Evolutionary conservation across 179 eudicot genomes (phyloP), one percentile per base, ranked within the genome.

Genomic region (Carnegiea gigantea): DNA sequence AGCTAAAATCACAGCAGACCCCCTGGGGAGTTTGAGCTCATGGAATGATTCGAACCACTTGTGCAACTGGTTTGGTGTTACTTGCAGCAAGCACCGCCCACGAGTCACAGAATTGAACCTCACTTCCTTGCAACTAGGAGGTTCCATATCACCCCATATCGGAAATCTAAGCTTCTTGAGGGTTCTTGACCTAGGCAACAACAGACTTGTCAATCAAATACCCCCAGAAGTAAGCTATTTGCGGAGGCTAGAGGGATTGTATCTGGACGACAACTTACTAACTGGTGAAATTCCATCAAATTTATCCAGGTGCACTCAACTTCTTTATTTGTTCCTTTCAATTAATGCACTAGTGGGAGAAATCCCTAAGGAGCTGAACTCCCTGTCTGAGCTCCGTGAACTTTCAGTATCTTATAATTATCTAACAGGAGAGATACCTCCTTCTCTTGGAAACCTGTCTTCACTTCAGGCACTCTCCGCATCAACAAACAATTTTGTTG

Each of bases 151-250:
- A 62, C 30, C 68, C 28, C 13, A 62, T 23, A 62, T 62, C 23
- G 30, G 68, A 62, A 62, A 62, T 12, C n/a, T 62, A 2, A 62
- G 28, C 68, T 62, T 62, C 68, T 62, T 62, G 68, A 62, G 65
- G 68, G 40, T 49, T 64, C 44, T 9, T 17, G 76, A 53, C 76
- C 54, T 60, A 9, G 21, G 20, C 10, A 77, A 78, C 80, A 85
- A 81, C 80, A 74, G 36, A 24, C 33, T 82, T 13, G 17, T 20
- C 1, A 70, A 74, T 8, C 53, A 57, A 43, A 78, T 78, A 65
- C 87, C 87, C 15, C 67, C 73, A 9, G 64, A 82, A 79, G 33
- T 82, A 3, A 49, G 81, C 51, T 75, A 70, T 20, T 70, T 85
- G 65, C n/a, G 24, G 5, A 83, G 83, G 54, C 28, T 85, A 60